Base-by-base conservation (phyloP, 1,284 basidiomycete genomes). In the Singerocomus inundabilis region DNA sequence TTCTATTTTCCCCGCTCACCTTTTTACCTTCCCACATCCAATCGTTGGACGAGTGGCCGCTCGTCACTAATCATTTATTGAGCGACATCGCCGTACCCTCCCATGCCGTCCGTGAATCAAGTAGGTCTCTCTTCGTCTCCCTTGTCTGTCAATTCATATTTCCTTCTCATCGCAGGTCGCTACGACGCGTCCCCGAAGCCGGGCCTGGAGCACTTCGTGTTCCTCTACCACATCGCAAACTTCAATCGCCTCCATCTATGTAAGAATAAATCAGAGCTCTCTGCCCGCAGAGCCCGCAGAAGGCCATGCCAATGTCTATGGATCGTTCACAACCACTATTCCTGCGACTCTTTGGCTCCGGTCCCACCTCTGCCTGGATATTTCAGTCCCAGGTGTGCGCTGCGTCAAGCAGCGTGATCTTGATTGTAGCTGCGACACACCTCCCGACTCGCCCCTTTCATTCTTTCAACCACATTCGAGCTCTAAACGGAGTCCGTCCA, bases 281-380 rank as follows among this genome's bases (percentile, higher is more conserved):
- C 65, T 33, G 44, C 71, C 18, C 45, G 66, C 48, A 56, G 66
- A 43, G 52, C 64, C 63, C 32, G 35, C 50, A 3, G 59, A 66
- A 32, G 67, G 70, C n/a, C 57, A 53, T 18, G 57, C 70, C 21
- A 62, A 68, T 40, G 76, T 69, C 26, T 70, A 69, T 51, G 80
- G 80, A 30, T 77, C 80, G 10, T 82, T 82, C 54, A 72, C 74
- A 2, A 69, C 70, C 1, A 71, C 70, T 0, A 34, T 52, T n/a
- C 58, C 68, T n/a, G 68, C 69, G 12, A 18, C 52, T 12, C 54
- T 56, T 10, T 63, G 54, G 46, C 59, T 71, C 43, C 56, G 55
- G 18, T 36, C 57, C 4, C 51, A 55, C n/a, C 49, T 64, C 35
- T 42, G 16, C 30, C 48, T 63, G 1, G 36, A 57, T n/a, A 60